A percentile compares a stretch with the other conserved stretches of the same genome.
Conservation (phyloP, 352 stramenopile species). For the Phytophthora tubulina region DNA sequence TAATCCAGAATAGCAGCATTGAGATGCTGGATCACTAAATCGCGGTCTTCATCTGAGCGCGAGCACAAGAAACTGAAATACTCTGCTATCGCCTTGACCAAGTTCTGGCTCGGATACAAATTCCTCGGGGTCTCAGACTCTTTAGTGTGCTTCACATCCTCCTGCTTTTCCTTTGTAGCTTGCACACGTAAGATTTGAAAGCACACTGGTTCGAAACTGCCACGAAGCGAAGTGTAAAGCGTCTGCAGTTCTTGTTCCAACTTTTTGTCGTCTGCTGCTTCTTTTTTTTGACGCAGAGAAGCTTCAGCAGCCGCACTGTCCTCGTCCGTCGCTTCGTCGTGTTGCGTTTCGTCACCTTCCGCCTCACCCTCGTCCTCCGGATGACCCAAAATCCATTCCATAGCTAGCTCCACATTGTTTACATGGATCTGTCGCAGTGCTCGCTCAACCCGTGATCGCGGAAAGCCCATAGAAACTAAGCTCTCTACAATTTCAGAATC, state of each 20-base stretch:
- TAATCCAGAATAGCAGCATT: slow-evolving; percentile 58
- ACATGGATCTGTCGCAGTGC: slow-evolving; percentile 90
- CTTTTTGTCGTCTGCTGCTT: slow-evolving; percentile 45
- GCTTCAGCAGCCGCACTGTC: slow-evolving; percentile 24
- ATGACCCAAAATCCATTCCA: slow-evolving; percentile 97
- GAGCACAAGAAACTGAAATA: slow-evolving; percentile 72
- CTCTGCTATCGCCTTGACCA: slow-evolving; percentile 73
- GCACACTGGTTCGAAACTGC: slow-evolving; percentile 71
- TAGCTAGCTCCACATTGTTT: slow-evolving; percentile 95
- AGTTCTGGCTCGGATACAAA: slow-evolving; percentile 52
- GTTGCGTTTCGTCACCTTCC: slow-evolving; percentile 35
- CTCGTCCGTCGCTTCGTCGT: slow-evolving; percentile 39
- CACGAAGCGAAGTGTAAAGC: slow-evolving; percentile 61
- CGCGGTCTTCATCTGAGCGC: slow-evolving; percentile 64
- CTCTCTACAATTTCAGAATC: slow-evolving; percentile 93
- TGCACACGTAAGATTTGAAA: slow-evolving; percentile 73
- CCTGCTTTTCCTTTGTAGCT: slow-evolving; percentile 30
- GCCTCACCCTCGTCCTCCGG: slow-evolving; percentile 72
- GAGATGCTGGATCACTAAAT: slow-evolving; percentile 62
- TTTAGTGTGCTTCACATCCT: slow-evolving; percentile 12
- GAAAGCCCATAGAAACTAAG: slow-evolving; percentile 97
- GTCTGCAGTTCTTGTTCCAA: slow-evolving; percentile 60
- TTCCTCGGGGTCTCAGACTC: slow-evolving; percentile 16
- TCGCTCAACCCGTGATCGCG: slow-evolving; percentile 87
- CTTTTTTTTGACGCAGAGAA: slow-evolving; percentile 23